Evolutionary conservation across 345 rosid species (phyloP), one percentile per base, ranked within the genome.

Genomic region (Acer negundo): DNA sequence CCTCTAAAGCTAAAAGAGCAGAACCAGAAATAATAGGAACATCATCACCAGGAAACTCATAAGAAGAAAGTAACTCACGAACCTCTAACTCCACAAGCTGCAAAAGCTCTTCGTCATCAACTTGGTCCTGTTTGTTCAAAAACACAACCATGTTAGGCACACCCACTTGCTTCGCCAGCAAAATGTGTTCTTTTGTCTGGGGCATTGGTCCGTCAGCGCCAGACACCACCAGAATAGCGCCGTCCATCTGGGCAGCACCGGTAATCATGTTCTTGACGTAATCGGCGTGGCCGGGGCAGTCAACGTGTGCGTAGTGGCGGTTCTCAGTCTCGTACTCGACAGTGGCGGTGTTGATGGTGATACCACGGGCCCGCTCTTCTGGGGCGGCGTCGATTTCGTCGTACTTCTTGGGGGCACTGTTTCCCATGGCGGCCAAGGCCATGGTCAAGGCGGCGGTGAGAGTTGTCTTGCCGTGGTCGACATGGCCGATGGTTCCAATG

Each of bases 371-470:
- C 55, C 97, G 86, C 73, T 96, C 99, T 70, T 93, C 98, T 0
- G 99, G 97, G 22, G 99, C 98, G 17, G 97, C 98, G 47, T 95
- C 99, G 59, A 95, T 95, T 77, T 95, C 99, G 70, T 93, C 96
- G 86, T 92, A 92, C 75, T 91, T 93, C 58, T 93, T 93, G 1
- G 93, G 93, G 44, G 92, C 89, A 69, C 90, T 84, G 84, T 77
- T 84, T 2, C 98, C 97, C 69, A 86, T 49, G 70, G 92, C 69
- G 72, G 97, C 98, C 13, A 94, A 78, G 31, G 95, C 99, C 99
- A 92, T 96, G 82, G 98, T 94, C 42, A 92, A 89, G 70, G 98
- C 94, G 9, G 94, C 97, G 17, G 97, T 96, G 53, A 92, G 78
- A 26, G 99, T 92, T 17, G 97, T 96, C 82, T 96, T 92, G 16